These are phyloP conservation scores for Lenwebbia sp. DNA, from an alignment of 345 rosid genomes.

Conservation along the genomic window DNA sequence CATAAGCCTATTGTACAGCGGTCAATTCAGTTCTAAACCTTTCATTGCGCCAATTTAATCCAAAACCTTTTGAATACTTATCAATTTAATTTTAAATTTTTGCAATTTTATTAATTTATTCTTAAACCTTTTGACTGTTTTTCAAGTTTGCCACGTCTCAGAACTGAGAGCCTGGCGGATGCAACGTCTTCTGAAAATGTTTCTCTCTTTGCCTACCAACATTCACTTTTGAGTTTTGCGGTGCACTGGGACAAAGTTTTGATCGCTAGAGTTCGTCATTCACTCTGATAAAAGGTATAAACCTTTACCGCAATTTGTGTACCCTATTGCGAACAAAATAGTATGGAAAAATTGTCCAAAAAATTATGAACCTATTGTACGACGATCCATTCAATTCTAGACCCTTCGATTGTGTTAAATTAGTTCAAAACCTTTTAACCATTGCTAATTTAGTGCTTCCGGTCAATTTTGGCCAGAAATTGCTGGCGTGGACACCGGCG, in stretches of 20 bases:
- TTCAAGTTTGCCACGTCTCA: too few species aligned
- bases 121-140: too few species aligned
- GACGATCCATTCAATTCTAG: accelerated
- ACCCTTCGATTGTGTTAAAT: background rate
- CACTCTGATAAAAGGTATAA: background rate
- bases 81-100: too few species aligned
- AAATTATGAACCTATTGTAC: background rate
- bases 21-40: too few species aligned
- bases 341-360: background rate
- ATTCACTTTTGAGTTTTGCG: background rate
- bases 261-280: background rate
- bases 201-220: background rate
- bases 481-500: accelerated
- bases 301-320: background rate
- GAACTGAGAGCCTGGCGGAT: background rate
- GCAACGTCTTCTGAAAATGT: background rate
- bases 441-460: background rate
- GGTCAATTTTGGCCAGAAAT: accelerated
- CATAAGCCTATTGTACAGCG: too few species aligned
- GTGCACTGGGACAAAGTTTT: background rate
- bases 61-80: too few species aligned
- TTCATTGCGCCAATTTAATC: too few species aligned
- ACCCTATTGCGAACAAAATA: background rate
- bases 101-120: too few species aligned
- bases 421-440: background rate